A percentile compares a stretch with the other conserved stretches of the same genome.
Conservation (phyloP, 352 stramenopile species). For the Pythium dissotocum region DNA sequence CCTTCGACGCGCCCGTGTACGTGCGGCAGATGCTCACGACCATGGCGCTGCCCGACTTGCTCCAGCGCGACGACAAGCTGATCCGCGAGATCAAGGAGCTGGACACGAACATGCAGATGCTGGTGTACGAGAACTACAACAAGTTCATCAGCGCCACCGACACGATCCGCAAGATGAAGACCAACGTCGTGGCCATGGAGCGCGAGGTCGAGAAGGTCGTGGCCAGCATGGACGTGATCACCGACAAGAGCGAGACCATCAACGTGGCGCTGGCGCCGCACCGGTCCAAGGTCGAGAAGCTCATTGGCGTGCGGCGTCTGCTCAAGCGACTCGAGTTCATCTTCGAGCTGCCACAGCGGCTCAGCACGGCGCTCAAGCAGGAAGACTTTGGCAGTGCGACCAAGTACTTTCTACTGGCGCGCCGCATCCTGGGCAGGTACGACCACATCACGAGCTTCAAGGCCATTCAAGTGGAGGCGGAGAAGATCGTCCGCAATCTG, state of each 20-base stretch:
- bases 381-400: constrained; percentile 87
- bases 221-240: constrained; percentile 89
- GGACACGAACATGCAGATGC: constrained; percentile 99
- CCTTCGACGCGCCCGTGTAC: constrained; percentile 72
- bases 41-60: constrained; percentile 69
- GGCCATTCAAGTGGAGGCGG: constrained; percentile 85
- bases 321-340: constrained; percentile 97
- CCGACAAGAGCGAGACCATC: constrained; percentile 80
- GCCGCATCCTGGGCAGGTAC: constrained; percentile 84
- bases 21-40: constrained; percentile 71
- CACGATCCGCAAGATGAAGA: constrained; percentile 97
- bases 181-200: constrained; percentile 92
- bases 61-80: constrained; percentile 71
- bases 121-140: constrained; percentile 99
- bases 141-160: constrained; percentile 99
- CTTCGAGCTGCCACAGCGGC: constrained; percentile 93
- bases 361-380: constrained; percentile 83
- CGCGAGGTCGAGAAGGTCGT: constrained; percentile 86
- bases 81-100: constrained; percentile 93
- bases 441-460: constrained; percentile 90
- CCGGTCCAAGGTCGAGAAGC: constrained; percentile 94
- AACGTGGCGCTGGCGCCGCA: constrained; percentile 87
- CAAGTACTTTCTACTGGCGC: constrained; percentile 86
- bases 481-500: constrained; percentile 85
- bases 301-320: constrained; percentile 95